Evolutionary conservation across 2,329 filamentous ascomycete species (phyloP).

Genomic region (Colletotrichum sp.): DNA sequence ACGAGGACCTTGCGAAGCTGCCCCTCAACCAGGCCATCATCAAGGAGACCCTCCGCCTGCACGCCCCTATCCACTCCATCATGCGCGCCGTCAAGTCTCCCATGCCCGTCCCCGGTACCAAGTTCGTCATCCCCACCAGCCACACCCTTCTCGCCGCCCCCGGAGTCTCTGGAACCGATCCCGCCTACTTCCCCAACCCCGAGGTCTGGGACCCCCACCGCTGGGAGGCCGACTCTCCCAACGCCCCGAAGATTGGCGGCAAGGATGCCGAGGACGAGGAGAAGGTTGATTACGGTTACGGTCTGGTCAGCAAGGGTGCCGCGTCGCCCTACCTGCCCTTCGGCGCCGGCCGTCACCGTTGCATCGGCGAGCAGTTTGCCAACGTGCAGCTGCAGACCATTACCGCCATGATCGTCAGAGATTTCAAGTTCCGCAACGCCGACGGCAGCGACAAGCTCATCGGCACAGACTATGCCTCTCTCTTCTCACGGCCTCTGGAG

Average conservation of each 20-base stretch:
- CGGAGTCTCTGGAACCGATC: conserved; percentile 76
- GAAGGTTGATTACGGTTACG: conserved; percentile 93
- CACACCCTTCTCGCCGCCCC: conserved; percentile 87
- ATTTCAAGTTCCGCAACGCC: conserved; percentile 80
- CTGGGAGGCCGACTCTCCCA: conserved; percentile 74
- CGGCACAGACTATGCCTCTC: conserved; percentile 70
- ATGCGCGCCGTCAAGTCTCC: conserved; percentile 90
- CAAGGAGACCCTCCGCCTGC: conserved; percentile 89
- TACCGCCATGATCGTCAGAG: conserved; percentile 73
- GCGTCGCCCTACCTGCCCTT: conserved; percentile 92
- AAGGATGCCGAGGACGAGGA: conserved; percentile 62
- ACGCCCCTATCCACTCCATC: conserved; percentile 94
- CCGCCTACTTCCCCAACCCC: conserved; percentile 81
- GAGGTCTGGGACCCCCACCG: conserved; percentile 88
- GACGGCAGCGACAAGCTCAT: conserved; percentile 73
- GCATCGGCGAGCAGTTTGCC: conserved; percentile 96
- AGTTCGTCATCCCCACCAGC: conserved; percentile 79
- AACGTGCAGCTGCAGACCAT: conserved; percentile 92
- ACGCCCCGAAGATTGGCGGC: conserved; percentile 51
- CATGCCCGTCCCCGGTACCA: conserved; percentile 82
- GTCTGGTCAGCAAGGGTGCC: conserved; percentile 88
- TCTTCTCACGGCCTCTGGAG: conserved; percentile 76
- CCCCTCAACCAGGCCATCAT: conserved; percentile 84
- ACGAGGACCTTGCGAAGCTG: conserved; percentile 79
- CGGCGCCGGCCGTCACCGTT: conserved; percentile 89